phyloP scores from a whole-genome alignment of 192 early-diverging fungal species.

The Coemansia asiatica region DNA sequence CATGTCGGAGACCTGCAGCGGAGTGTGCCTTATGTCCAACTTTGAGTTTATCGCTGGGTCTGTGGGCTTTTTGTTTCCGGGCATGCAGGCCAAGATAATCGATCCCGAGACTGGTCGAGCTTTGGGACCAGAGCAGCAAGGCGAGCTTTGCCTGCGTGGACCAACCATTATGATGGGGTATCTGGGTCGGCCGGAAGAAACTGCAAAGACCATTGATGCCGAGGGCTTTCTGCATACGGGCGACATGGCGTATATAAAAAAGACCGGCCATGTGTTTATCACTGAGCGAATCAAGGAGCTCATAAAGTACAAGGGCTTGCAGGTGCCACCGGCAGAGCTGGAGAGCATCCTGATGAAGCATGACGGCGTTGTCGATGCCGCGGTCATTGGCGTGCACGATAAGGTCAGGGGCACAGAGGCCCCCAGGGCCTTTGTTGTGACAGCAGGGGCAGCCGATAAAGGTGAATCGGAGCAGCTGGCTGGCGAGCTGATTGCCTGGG shows the following conservation, averaged over 20 bases:
- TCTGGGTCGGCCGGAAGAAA: constrained; percentile 74
- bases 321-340: constrained; percentile 84
- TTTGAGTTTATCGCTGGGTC: constrained; percentile 48
- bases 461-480: constrained; percentile 4
- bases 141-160: constrained; percentile 82
- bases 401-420: constrained; percentile 63
- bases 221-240: constrained; percentile 83
- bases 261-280: constrained; percentile 61
- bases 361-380: constrained; percentile 63
- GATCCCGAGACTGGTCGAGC: constrained; percentile 65
- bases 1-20: constrained; percentile 59
- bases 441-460: neutral
- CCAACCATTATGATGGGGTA: constrained; percentile 85
- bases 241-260: constrained; percentile 72
- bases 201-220: constrained; percentile 60
- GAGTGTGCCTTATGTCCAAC: constrained; percentile 15
- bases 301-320: constrained; percentile 87
- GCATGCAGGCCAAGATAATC: constrained; percentile 69
- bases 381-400: constrained; percentile 67
- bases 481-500: constrained; percentile 16
- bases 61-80: constrained; percentile 66
- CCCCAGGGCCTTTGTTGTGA: constrained; percentile 74
- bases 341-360: constrained; percentile 72
- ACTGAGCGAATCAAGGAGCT: constrained; percentile 81
- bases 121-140: constrained; percentile 58